phyloP scores from a whole-genome alignment of 2,329 filamentous ascomycete species.

The Emericellopsis cladophorae region DNA sequence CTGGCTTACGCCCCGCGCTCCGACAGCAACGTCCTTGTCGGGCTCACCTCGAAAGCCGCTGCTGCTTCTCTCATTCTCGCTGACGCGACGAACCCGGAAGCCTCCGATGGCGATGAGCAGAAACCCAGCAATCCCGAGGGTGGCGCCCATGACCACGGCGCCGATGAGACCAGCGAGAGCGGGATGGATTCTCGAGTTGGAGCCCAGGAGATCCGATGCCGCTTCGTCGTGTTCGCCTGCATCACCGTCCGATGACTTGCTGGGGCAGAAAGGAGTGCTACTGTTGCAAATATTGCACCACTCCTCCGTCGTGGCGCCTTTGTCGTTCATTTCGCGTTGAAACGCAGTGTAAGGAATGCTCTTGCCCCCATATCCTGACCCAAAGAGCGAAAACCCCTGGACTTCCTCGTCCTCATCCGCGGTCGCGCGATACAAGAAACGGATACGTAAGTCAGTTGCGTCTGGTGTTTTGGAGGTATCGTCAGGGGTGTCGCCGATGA shows the following conservation, averaged over 20 bases:
- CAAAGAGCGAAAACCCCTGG: conserved; percentile 26
- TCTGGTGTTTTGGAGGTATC: conserved; percentile 10
- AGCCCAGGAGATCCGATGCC: neutral
- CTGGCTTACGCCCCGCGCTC: conserved; percentile 24
- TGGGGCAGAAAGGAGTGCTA: conserved; percentile 23
- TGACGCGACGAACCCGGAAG: conserved; percentile 14
- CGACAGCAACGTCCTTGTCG: conserved; percentile 28
- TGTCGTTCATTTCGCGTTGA: conserved; percentile 16
- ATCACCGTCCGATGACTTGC: conserved; percentile 2
- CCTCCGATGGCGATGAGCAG: conserved; percentile 19
- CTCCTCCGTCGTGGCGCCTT: conserved; percentile 17
- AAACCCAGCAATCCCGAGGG: conserved; percentile 18
- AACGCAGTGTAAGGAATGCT: conserved; percentile 27
- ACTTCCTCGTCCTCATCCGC: conserved; percentile 22
- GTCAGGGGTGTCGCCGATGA: conserved; percentile 19
- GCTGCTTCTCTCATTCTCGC: conserved; percentile 4
- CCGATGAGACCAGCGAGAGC: conserved; percentile 33
- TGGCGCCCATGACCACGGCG: conserved; percentile 23
- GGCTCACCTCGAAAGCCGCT: conserved; percentile 27
- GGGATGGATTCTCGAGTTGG: conserved; percentile 14
- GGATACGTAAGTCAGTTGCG: conserved; percentile 30
- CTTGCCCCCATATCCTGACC: conserved; percentile 15
- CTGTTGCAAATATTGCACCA: conserved; percentile 33
- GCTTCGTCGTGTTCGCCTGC: neutral
- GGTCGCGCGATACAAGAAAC: conserved; percentile 43